Evolutionary conservation across 768 basidiomycete genomes (phyloP), one percentile per base, ranked within the genome.

Genomic region (Boletus eberwhitei): DNA sequence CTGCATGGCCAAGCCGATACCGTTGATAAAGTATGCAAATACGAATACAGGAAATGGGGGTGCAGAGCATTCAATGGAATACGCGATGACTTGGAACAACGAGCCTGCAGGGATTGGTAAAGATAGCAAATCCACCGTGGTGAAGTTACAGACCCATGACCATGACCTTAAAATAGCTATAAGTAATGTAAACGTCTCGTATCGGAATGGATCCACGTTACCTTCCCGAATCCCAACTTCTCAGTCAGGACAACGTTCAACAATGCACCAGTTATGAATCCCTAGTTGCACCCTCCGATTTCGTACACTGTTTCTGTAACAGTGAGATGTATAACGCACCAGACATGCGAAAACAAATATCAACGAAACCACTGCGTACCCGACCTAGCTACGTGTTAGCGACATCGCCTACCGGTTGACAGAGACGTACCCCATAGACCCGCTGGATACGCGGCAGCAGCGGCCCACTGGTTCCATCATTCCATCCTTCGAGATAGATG

Each of bases 391-490:
- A 29, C 22, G 13, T 19, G 31, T 66, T 24, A 58, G 44, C 21
- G 22, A 51, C 14, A 6, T 17, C 6, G 22, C 19, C 24, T 11
- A 34, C 12, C 4, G 0, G 13, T 32, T 38, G 13, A 32, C 16
- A 34, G 7, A 5, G 6, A 46, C 70, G 19, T 59, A 79, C 80
- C 60, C 74, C 72, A 64, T 80, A 81, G 64, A 80, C 77, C 8
- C 69, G 66, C 65, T 88, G 88, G 45, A 93, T 84, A 12, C 83
- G 77, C 2, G 88, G 90, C 5, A 93, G 69, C 19, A 93, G 69
- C 1, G 90, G 88, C 2, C 90, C 90, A 14, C 82, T 81, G 0
- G 84, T 79, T 13, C 84, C 85, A 66, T 90, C 90, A 62, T 86
- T 89, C 88, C 88, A 92, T 16, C 90, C 90, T 16, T 77, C 77